Conservation (phyloP, 2,329 filamentous ascomycete genomes). For the Microcyclospora tardicrescens region DNA sequence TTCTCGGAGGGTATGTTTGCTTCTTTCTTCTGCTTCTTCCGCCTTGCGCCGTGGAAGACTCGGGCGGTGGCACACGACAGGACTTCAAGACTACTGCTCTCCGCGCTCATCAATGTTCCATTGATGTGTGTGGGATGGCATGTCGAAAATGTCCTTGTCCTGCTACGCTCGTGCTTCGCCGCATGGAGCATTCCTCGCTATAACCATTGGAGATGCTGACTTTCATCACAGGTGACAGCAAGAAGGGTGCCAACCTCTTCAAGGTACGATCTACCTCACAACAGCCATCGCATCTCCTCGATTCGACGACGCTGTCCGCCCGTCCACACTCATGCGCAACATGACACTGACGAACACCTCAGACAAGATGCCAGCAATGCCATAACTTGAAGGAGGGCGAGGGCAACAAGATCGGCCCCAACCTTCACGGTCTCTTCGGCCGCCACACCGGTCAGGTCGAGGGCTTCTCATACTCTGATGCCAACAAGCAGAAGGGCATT, state of each 20-base stretch:
- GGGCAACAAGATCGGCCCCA: conserved; percentile 96
- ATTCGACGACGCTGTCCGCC: conserved; percentile 1
- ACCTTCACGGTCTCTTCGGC: conserved; percentile 93
- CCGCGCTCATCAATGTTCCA: not conserved
- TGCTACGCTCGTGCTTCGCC: not conserved
- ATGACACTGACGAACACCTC: conserved; percentile 12
- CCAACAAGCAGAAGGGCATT: conserved; percentile 96
- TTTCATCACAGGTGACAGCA: conserved; percentile 57
- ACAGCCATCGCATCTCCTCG: conserved; percentile 4
- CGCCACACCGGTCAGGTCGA: conserved; percentile 85
- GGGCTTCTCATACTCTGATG: conserved; percentile 95
- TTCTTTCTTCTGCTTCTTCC: not conserved
- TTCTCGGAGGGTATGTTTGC: not conserved
- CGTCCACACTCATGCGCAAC: conserved; percentile 3
- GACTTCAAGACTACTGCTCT: not conserved
- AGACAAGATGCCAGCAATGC: conserved; percentile 93
- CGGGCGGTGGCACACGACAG: not conserved
- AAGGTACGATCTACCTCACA: conserved; percentile 37
- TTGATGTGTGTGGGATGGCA: not conserved
- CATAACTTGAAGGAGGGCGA: conserved; percentile 86
- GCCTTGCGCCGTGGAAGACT: not conserved
- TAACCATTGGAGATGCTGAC: conserved; percentile 3
- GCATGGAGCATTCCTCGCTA: not conserved
- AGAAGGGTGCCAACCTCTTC: conserved; percentile 98
- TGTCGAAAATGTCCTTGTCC: not conserved